A percentile compares a stretch with the other conserved stretches of the same genome.
phyloP scores from a whole-genome alignment of 495 filamentous ascomycete genomes.

The Penicillium steckii region DNA sequence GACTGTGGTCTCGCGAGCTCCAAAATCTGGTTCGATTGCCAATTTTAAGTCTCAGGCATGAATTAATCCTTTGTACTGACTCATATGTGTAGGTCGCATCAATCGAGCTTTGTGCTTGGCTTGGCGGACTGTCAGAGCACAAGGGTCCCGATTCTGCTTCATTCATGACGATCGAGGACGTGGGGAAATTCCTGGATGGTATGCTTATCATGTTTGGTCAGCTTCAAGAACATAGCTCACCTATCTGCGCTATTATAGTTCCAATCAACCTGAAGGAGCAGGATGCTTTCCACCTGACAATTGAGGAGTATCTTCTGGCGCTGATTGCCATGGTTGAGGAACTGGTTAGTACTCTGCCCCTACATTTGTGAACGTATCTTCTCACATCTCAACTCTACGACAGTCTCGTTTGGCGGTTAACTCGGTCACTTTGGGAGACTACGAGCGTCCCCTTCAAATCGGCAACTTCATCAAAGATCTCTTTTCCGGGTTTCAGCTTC shows the following conservation, averaged over 20 bases:
- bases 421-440: constrained; percentile 90
- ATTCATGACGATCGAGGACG: constrained; percentile 84
- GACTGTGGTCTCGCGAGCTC: constrained; percentile 76
- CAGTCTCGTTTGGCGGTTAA: constrained; percentile 89
- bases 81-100: constrained; percentile 49
- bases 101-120: constrained; percentile 73
- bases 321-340: constrained; percentile 87
- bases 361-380: neutral
- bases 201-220: constrained; percentile 16
- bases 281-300: constrained; percentile 91
- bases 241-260: constrained; percentile 49
- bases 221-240: neutral
- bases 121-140: constrained; percentile 59
- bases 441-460: constrained; percentile 76
- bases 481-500: constrained; percentile 90
- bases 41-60: neutral
- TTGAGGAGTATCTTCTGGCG: constrained; percentile 92
- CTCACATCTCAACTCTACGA: neutral
- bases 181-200: constrained; percentile 76
- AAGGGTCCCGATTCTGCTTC: constrained; percentile 37
- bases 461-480: constrained; percentile 92
- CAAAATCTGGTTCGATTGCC: constrained; percentile 66
- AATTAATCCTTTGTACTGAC: neutral
- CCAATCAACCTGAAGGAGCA: constrained; percentile 88
- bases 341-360: constrained; percentile 49